phyloP scores from a whole-genome alignment of 116 monocot genomes.

The Trichopus zeylanicus region DNA sequence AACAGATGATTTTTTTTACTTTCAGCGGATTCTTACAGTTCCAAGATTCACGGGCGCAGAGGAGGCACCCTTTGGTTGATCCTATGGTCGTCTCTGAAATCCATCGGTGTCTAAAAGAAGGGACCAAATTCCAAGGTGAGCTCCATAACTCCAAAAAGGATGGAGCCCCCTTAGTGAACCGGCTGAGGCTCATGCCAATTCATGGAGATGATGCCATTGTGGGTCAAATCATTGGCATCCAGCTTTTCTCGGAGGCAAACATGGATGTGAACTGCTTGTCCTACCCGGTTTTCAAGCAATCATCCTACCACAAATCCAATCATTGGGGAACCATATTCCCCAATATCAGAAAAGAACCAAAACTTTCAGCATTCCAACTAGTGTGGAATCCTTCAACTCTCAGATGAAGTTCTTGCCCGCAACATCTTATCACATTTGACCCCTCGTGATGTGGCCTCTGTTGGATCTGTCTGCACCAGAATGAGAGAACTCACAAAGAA shows the following conservation, averaged over 20 bases:
- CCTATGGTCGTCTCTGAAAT: conserved; percentile 74
- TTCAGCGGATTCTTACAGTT: conserved; percentile 84
- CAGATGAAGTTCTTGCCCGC: conserved; percentile 80
- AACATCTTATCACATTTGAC: conserved; percentile 68
- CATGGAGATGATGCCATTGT: conserved; percentile 53
- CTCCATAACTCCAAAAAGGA: conserved; percentile 85
- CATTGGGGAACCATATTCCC: conserved; percentile 12
- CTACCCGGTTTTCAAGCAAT: conserved; percentile 66
- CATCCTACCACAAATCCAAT: conserved; percentile 20
- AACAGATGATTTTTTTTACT: not conserved
- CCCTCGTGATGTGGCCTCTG: conserved; percentile 73
- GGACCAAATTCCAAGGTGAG: conserved; percentile 73
- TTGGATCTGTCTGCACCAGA: conserved; percentile 73
- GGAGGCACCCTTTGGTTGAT: conserved; percentile 79
- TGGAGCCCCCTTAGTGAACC: conserved; percentile 68
- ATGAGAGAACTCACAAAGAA: conserved; percentile 63
- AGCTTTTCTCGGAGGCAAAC: conserved; percentile 63
- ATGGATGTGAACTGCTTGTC: conserved; percentile 47
- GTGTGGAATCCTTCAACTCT: conserved; percentile 67
- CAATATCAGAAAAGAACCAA: conserved; percentile 11
- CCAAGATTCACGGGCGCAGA: conserved; percentile 62
- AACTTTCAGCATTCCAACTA: conserved; percentile 4
- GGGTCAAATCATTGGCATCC: conserved; percentile 74
- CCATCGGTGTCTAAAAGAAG: conserved; percentile 54
- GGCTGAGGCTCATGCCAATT: conserved; percentile 59